A percentile compares a stretch with the other conserved stretches of the same genome.
Evolutionary conservation across 2,329 filamentous ascomycete genomes (phyloP).

Genomic region (Xylariomycetidae sp.): DNA sequence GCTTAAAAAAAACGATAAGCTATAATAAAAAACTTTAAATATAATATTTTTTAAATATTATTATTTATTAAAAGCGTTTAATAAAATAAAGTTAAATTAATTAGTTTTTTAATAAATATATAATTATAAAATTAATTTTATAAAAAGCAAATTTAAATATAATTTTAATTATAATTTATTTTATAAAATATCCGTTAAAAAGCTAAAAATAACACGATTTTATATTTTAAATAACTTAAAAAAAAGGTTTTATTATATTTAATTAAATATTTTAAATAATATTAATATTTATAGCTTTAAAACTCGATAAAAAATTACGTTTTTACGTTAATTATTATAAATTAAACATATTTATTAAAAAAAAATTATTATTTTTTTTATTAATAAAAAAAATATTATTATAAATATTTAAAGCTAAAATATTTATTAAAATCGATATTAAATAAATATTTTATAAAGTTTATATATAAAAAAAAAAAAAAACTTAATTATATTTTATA

Average conservation of each 20-base stretch:
- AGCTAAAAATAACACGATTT: neutral
- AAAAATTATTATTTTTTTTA: constrained; percentile 1
- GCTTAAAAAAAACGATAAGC: neutral
- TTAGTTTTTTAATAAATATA: neutral
- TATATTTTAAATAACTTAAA: constrained; percentile 1
- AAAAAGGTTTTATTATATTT: constrained; percentile 2
- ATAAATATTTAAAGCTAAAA: constrained; percentile 1
- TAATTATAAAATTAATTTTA: neutral
- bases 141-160: neutral
- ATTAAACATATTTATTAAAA: constrained; percentile 2
- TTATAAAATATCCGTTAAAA: constrained; percentile 1
- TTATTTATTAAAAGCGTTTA: neutral
- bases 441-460: constrained; percentile 3
- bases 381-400: constrained; percentile 4
- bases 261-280: neutral
- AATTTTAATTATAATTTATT: constrained; percentile 3
- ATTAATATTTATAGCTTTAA: neutral
- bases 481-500: constrained; percentile 4
- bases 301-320: neutral
- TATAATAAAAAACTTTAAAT: neutral
- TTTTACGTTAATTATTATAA: constrained; percentile 6
- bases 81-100: neutral
- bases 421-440: constrained; percentile 5
- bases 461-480: neutral
- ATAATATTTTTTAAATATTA: constrained; percentile 3